phyloP scores from a whole-genome alignment of 2,329 filamentous ascomycete genomes.

The Colletotrichum eremochloae region DNA sequence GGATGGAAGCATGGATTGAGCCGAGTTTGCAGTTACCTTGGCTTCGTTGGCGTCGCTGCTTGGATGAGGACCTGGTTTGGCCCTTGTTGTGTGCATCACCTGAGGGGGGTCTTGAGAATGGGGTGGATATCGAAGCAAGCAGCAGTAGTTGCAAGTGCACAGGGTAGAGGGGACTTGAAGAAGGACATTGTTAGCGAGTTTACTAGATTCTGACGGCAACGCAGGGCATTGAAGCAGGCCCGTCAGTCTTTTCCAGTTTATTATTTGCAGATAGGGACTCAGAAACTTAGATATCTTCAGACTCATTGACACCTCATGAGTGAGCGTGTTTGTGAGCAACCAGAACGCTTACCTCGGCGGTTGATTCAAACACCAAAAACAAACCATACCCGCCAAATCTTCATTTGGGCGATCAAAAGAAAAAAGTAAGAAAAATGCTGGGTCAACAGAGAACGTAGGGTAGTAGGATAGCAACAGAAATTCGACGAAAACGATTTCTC shows the following conservation, averaged over 20 bases:
- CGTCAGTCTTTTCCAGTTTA: conserved; percentile 38
- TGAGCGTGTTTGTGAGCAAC: background rate
- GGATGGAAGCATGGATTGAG: background rate
- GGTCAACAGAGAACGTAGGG: background rate
- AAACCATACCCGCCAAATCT: background rate
- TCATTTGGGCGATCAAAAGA: background rate
- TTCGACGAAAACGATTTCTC: background rate
- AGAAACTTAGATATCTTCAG: conserved; percentile 31
- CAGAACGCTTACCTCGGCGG: background rate
- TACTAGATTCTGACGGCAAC: conserved; percentile 20
- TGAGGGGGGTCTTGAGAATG: conserved; percentile 28
- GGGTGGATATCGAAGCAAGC: conserved; percentile 15
- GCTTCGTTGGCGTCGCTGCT: conserved; percentile 33
- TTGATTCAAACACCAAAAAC: background rate
- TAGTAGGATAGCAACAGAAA: background rate
- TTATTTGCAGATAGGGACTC: conserved; percentile 37
- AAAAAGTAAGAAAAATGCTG: too few relatives aligned
- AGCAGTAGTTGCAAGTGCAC: conserved; percentile 5
- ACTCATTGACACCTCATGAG: background rate
- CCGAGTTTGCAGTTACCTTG: conserved; percentile 20
- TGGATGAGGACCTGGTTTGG: conserved; percentile 42
- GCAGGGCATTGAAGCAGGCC: conserved; percentile 19
- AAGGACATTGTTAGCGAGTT: conserved; percentile 33
- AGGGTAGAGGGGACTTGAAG: conserved; percentile 28
- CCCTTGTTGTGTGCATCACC: conserved; percentile 27